Conservation (phyloP, 345 rosid species). For the Conringia planisiliqua region DNA sequence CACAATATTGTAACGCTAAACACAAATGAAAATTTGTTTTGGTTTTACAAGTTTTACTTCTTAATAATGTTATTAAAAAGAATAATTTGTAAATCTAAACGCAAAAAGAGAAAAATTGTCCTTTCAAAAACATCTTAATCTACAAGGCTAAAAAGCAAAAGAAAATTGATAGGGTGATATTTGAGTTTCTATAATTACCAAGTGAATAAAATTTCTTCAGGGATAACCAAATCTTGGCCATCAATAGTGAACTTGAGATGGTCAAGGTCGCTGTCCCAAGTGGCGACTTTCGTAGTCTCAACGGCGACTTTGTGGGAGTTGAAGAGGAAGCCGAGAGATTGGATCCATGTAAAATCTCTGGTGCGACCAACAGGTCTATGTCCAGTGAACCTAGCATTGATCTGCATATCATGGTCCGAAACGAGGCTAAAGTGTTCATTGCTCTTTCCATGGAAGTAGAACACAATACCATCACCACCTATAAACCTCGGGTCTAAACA, state of each 20-base stretch:
- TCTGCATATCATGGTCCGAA: constrained; percentile 41
- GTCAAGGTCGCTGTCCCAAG: constrained; percentile 49
- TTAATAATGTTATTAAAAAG: neutral
- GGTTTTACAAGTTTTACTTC: neutral
- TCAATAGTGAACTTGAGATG: constrained; percentile 49
- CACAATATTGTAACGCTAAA: neutral
- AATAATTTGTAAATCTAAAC: neutral
- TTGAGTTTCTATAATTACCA: constrained; percentile 28
- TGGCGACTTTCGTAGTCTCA: constrained; percentile 43
- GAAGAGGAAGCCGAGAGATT: constrained; percentile 43
- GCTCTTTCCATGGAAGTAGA: constrained; percentile 53
- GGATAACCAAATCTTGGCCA: constrained; percentile 39
- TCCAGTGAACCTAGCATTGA: constrained; percentile 49
- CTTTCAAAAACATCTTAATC: neutral
- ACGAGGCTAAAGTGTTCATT: constrained; percentile 45
- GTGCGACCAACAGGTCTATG: constrained; percentile 39
- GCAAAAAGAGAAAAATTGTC: neutral
- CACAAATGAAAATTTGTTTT: neutral
- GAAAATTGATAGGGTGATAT: neutral
- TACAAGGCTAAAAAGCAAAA: neutral
- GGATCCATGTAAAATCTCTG: constrained; percentile 54
- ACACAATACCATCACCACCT: constrained; percentile 48
- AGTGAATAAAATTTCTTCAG: constrained; percentile 39
- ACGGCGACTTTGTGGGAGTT: constrained; percentile 46
- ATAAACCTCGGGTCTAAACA: constrained; percentile 44